Evolutionary conservation across 768 basidiomycete genomes (phyloP), one percentile per base, ranked within the genome.

Genomic region (Trametes gibbosa): DNA sequence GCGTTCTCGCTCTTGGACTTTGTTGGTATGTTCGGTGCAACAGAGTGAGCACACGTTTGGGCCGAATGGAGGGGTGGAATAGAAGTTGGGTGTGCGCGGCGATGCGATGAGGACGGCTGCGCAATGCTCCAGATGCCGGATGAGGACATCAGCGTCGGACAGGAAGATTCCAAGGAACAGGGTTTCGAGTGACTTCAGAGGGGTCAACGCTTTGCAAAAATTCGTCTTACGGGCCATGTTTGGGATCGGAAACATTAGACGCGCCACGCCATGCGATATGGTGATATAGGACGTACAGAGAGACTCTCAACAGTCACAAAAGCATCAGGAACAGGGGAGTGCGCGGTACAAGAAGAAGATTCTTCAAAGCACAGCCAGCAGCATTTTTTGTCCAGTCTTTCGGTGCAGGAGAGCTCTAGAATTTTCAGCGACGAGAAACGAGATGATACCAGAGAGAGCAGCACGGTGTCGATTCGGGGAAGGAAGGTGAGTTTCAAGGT

Each of bases 281-380:
- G 19, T 25, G 27, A 12, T 5, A 32, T 19, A 24, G 17, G 23
- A 74, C 85, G 69, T 71, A 90, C 89, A 53, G 81, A 79, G 56
- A 90, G 73, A 13, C 71, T 69, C 46, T 72, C 64, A 8, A 73
- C 76, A 25, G 76, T 73, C 16, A 69, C 53, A 64, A 77, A 85
- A 25, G 77, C 67, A 17, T 81, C 79, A 6, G 82, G 82, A 55
- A 90, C 75, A 0, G 87, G 87, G 7, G 87, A 90, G 69, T 89
- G 86, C 3, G 78, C 59, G 24, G 78, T 77, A 50, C 77, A 75
- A 9, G 73, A 77, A 24, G 83, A 73, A 48, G 81, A 84, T 42
- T 87, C 86, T 71, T 84, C 84, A 59, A 83, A 83, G 68, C 88
- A 90, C 45, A 67, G 64, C 78, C 82, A 83, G 68, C 87, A 90